A percentile compares a stretch with the other conserved stretches of the same genome.
phyloP scores from a whole-genome alignment of 768 basidiomycete genomes.

The Phylloporus arenicola region DNA sequence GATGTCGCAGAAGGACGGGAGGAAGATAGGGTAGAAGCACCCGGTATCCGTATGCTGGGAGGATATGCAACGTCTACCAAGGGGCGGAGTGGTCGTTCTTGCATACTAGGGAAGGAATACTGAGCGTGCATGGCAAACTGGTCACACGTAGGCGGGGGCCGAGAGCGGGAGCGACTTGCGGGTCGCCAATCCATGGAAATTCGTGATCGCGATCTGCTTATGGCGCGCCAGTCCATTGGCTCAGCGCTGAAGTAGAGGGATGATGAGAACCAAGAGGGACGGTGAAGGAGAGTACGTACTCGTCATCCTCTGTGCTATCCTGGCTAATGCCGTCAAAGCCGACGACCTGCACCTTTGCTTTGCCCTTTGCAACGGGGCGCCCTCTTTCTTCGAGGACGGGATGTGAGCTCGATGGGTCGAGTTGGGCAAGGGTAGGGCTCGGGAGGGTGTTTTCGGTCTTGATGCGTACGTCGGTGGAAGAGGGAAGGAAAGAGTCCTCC shows the following conservation, averaged over 20 bases:
- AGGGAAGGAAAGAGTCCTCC: slow-evolving; percentile 32
- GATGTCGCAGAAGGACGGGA: slow-evolving; percentile 46
- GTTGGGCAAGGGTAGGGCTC: slow-evolving; percentile 2
- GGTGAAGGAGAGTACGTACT: slow-evolving; percentile 47
- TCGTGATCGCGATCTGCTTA: slow-evolving; percentile 86
- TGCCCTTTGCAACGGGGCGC: slow-evolving; percentile 74
- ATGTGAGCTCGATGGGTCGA: slow-evolving; percentile 1
- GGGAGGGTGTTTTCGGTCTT: slow-evolving; percentile 17
- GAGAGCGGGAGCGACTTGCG: slow-evolving; percentile 69
- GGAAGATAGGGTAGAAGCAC: slow-evolving; percentile 38
- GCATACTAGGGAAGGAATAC: slow-evolving; percentile 39
- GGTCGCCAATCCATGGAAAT: slow-evolving; percentile 91
- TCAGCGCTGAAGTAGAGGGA: slow-evolving; percentile 36
- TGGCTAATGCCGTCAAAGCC: slow-evolving; percentile 77
- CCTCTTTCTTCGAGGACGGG: slow-evolving; percentile 51
- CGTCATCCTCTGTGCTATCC: slow-evolving; percentile 65
- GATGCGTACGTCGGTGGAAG: slow-evolving; percentile 10
- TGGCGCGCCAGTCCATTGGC: slow-evolving; percentile 90
- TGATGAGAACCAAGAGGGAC: slow-evolving; percentile 20
- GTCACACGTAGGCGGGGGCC: slow-evolving; percentile 61
- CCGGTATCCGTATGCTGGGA: slow-evolving; percentile 36
- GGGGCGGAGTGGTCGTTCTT: slow-evolving; percentile 19
- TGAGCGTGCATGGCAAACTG: slow-evolving; percentile 32
- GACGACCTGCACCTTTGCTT: slow-evolving; percentile 68
- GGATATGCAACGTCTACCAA: slow-evolving; percentile 22